Evolutionary conservation across 768 basidiomycete genomes (phyloP).

Genomic region (Postia placenta): DNA sequence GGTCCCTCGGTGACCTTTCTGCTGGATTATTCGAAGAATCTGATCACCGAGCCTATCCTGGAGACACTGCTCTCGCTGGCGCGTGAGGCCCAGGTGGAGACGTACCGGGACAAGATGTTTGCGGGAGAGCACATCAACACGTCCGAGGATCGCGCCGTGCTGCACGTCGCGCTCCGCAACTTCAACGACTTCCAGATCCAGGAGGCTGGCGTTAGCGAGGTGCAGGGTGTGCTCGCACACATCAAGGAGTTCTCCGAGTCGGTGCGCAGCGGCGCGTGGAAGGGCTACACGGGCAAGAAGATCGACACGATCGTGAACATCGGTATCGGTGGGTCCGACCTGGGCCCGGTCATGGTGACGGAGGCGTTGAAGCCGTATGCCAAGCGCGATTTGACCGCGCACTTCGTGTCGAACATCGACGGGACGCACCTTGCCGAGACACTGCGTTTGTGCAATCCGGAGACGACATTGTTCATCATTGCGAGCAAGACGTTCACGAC

Average conservation of each 20-base stretch:
- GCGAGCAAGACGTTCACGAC: constrained; percentile 99
- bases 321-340: constrained; percentile 96
- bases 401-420: constrained; percentile 97
- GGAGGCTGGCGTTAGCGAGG: constrained; percentile 81
- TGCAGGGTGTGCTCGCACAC: constrained; percentile 77
- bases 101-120: constrained; percentile 89
- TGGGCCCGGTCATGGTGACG: constrained; percentile 98
- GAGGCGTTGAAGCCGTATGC: constrained; percentile 94
- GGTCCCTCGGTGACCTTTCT: constrained; percentile 76
- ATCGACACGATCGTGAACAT: constrained; percentile 98
- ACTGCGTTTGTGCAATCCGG: constrained; percentile 72
- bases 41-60: constrained; percentile 84
- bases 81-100: constrained; percentile 81
- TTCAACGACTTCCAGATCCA: constrained; percentile 70
- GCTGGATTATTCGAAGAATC: constrained; percentile 95
- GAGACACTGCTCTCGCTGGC: constrained; percentile 72
- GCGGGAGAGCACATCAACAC: constrained; percentile 97
- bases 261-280: constrained; percentile 86
- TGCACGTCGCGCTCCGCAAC: constrained; percentile 90
- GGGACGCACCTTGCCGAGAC: constrained; percentile 96
- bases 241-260: constrained; percentile 86
- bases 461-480: constrained; percentile 94
- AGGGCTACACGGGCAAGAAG: constrained; percentile 93
- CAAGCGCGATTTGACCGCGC: constrained; percentile 78
- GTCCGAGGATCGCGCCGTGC: constrained; percentile 93